Base-by-base conservation (phyloP, 202 grass and related monocot species). In the Carex sylvatica region DNA sequence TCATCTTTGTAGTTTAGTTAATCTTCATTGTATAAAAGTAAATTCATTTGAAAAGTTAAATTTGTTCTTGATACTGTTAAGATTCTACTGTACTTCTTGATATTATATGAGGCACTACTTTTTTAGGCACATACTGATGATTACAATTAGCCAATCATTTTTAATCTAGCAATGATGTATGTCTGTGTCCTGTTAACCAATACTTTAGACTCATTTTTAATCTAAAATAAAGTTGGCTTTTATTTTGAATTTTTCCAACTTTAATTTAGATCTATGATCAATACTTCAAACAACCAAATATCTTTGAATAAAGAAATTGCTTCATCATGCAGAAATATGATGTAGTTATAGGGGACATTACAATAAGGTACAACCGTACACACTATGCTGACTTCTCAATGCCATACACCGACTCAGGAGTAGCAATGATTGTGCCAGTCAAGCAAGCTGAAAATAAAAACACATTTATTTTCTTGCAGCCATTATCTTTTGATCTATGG, bases 391-490 rank as follows among this genome's bases (percentile, higher is more conserved):
- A 87, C 64, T 93, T 93, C 47, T 88, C 86, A 11, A 0, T 88
- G 55, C 88, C 88, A 22, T 90, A 88, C 59, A 88, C 86, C 0
- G 84, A 88, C 47, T 90, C 88, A 2, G 91, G 88, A 18, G 15
- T 93, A 55, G 74, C 77, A 33, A 88, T 93, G 88, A 70, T 87
- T 64, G 92, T 94, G 75, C 83, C 78, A 9, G 61, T 91, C 9
- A 80, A 80, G 78, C 53, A 88, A 59, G 51, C 80, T 9, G 35
- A 26, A 72, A 73, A 46, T 0, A 86, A 23, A 18, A 85, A 84
- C 46, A 84, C 86, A 67, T 91, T 89, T 77, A 86, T 84, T 79
- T 94, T 94, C 83, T 42, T 86, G 30, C 73, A 63, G 70, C 92
- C 92, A 84, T 26, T 91, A 6, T 82, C 67, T 46, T 26, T 10